A percentile compares a stretch with the other conserved stretches of the same genome.
phyloP scores from a whole-genome alignment of 2,329 filamentous ascomycete genomes.

The Botrytis byssoidea region DNA sequence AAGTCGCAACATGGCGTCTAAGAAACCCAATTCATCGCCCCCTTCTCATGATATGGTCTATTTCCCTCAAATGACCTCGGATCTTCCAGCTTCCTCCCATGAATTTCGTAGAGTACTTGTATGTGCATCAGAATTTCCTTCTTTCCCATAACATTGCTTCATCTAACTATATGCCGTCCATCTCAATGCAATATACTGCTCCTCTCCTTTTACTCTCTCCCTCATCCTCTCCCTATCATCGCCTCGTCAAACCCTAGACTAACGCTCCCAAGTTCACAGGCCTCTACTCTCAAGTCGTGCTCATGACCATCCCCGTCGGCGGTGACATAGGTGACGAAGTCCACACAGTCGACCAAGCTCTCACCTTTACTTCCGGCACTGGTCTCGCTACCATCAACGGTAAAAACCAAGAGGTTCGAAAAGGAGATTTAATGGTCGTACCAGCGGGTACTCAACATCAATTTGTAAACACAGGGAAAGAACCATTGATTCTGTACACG shows the following conservation, averaged over 20 bases:
- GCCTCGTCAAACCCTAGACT: background rate
- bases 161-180: background rate
- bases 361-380: constrained; percentile 61
- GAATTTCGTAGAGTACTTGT: constrained; percentile 59
- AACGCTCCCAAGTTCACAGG: constrained; percentile 49
- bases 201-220: background rate
- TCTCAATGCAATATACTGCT: background rate
- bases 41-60: constrained; percentile 58
- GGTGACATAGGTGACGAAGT: constrained; percentile 68
- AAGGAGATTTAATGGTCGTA: constrained; percentile 50
- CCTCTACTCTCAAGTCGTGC: constrained; percentile 60
- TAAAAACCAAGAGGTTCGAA: constrained; percentile 50
- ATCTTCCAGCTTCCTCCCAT: constrained; percentile 52
- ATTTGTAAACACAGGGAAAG: constrained; percentile 60
- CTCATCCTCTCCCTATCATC: background rate
- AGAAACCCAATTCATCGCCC: constrained; percentile 37
- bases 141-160: background rate
- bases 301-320: constrained; percentile 62
- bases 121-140: background rate
- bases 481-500: constrained; percentile 60
- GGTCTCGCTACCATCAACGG: constrained; percentile 59
- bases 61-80: constrained; percentile 55
- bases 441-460: constrained; percentile 66
- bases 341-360: constrained; percentile 62
- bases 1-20: constrained; percentile 28